Base-by-base conservation (phyloP, 139 green algal genomes). In the Auxenochlorella protothecoides region DNA sequence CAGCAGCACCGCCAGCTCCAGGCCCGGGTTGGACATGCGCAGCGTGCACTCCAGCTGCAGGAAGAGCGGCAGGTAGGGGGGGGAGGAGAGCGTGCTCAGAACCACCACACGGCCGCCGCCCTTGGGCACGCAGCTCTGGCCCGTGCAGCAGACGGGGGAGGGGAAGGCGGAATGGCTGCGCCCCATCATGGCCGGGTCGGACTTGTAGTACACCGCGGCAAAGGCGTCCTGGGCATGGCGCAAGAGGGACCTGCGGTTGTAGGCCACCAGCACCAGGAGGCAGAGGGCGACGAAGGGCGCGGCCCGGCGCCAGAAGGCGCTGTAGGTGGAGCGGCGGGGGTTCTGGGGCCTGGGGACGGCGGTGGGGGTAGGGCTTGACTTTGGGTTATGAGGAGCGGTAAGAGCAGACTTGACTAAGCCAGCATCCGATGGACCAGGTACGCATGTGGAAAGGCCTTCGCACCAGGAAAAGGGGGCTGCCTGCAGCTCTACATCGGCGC, bases 1-100 rank as follows among this genome's bases (percentile, higher is more conserved):
- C 7, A 60, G 14, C 72, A 76, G 56, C 14, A 71, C 15, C 5
- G 13, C 65, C 57, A 76, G 65, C 72, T 71, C 65, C 56, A 76
- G 51, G 3, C 53, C 13, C 14, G 72, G 72, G 72, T 76, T 76
- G 57, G 12, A 63, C 52, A 14, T 55, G 6, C 72, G 72, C 65
- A 76, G 57, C 72, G 72, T 72, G 72, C 72, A 76, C 51, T 71
- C 72, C 7, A 76, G 65, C 65, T 76, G 72, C 65, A 44, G 56
- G 56, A 71, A 44, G 14, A 76, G 65, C 65, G 72, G 65, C 57
- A 67, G 16, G 57, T 76, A 76, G 56, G 13, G 13, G 51, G 63
- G 62, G 65, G 62, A 53, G 11, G 57, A 62, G 9, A 11, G 9
- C 9, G 57, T 11, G 57, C 57, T 74, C 14, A 68, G 14, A 6